Base-by-base conservation (phyloP, 805 yeast genomes). In the Spencermartinsiella europaea region DNA sequence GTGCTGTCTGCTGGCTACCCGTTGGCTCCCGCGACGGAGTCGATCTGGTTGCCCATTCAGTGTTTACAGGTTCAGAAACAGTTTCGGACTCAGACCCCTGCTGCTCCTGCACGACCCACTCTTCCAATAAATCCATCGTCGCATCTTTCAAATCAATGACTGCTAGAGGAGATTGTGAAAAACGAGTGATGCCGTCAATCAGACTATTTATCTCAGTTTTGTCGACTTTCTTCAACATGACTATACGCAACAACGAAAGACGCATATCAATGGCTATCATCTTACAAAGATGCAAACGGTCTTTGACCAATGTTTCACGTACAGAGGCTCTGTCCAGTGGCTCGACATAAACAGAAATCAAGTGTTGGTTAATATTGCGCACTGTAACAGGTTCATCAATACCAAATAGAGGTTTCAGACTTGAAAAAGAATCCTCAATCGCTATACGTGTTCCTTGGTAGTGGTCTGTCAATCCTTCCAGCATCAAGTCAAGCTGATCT, bases 331-430 rank as follows among this genome's bases (percentile, higher is more conserved):
- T 21, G 5, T 31, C 25, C 15, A 58, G 46, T 2, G 64, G 55
- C 10, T 53, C 52, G 27, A 59, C 51, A 59, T 62, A 61, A 34
- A 56, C 48, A 7, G 47, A 43, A 16, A 45, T 14, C 21, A 58
- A 44, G 25, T 50, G 41, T 5, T 52, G 47, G 34, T 49, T 42
- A 4, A 54, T 44, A 4, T 40, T 46, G 14, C 43, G 48, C 8
- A 34, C n/a, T n/a, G 31, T 39, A 21, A 45, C 27, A 5, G 43
- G 40, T 15, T n/a, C 19, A 14, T 37, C 41, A 17, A 40, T 40
- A 12, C 47, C 49, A 28, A 44, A 50, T 17, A 50, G 5, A 4
- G 49, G 45, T 4, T 41, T 42, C 12, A 48, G 34, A 3, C 43
- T 46, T 17, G 38, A 39, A 37, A 40, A 33, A 19, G 45, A 27